phyloP scores from a whole-genome alignment of 164 flowering plant genomes.

The Protea cynaroides region DNA sequence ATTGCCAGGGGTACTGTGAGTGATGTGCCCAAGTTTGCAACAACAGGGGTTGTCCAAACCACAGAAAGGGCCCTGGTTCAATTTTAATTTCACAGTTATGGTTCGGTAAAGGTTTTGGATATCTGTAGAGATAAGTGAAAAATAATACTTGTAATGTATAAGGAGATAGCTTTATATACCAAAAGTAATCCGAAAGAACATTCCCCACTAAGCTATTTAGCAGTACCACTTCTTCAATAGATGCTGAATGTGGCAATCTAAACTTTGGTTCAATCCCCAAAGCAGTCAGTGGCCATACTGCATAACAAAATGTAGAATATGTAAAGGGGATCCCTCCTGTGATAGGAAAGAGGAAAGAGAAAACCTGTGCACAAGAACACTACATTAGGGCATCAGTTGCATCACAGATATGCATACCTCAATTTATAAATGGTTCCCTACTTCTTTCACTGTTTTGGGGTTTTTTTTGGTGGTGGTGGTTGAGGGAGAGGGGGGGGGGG shows the following conservation, averaged over 20 bases:
- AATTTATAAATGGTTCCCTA: too few species aligned
- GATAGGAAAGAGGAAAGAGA: background rate
- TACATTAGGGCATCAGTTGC: too few species aligned
- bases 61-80: constrained; percentile 58
- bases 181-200: constrained; percentile 54
- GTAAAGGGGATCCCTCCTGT: background rate
- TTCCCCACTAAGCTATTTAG: constrained; percentile 56
- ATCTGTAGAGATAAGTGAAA: background rate
- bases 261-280: constrained; percentile 52
- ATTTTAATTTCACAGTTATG: background rate
- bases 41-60: constrained; percentile 69
- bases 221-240: constrained; percentile 36
- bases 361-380: too few species aligned
- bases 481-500: too few species aligned
- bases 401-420: too few species aligned
- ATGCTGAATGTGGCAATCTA: constrained; percentile 41
- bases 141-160: background rate
- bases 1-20: constrained; percentile 68
- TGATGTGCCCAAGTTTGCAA: constrained; percentile 64
- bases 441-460: too few species aligned
- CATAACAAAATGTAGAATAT: constrained; percentile 4
- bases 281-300: constrained; percentile 56
- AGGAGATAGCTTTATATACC: constrained; percentile 27
- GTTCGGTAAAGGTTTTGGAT: background rate
- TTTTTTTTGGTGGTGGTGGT: too few species aligned